Evolutionary conservation across 768 basidiomycete species (phyloP).

Genomic region (Pleurotus pulmonarius): DNA sequence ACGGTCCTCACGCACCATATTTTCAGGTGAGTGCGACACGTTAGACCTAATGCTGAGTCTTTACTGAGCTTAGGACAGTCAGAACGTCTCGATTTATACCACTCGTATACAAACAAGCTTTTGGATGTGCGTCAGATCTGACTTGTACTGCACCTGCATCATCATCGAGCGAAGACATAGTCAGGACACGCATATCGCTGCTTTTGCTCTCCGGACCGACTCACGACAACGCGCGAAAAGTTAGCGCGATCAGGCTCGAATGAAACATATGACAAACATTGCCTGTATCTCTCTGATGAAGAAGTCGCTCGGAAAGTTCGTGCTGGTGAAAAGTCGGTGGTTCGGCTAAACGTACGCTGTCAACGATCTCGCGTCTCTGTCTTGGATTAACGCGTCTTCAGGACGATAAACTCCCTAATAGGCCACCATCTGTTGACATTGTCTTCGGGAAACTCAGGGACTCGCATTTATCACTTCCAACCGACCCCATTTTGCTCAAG

Average conservation of each 20-base stretch:
- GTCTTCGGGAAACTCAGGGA: conserved; percentile 75
- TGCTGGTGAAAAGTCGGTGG: conserved; percentile 73
- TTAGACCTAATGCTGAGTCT: background rate
- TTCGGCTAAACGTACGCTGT: conserved; percentile 80
- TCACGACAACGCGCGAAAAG: conserved; percentile 64
- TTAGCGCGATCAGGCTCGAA: conserved; percentile 73
- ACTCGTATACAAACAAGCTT: conserved; percentile 64
- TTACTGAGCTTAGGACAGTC: conserved; percentile 47
- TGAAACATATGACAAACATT: conserved; percentile 83
- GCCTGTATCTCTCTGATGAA: conserved; percentile 82
- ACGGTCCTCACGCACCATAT: conserved; percentile 80
- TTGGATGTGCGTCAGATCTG: conserved; percentile 54
- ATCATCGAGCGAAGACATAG: conserved; percentile 32
- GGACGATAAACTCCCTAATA: conserved; percentile 55
- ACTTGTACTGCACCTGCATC: background rate
- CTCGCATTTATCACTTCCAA: conserved; percentile 73
- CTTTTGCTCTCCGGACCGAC: conserved; percentile 79
- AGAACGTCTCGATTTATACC: conserved; percentile 84
- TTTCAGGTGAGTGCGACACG: conserved; percentile 55
- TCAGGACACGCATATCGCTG: conserved; percentile 90
- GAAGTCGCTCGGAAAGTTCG: conserved; percentile 72
- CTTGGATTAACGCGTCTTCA: conserved; percentile 18
- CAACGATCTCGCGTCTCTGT: background rate
- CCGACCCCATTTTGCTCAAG: conserved; percentile 91
- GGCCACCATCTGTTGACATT: conserved; percentile 55